These are phyloP conservation scores for Lepidium aucheri DNA, from an alignment of 345 rosid species.

Conservation along the genomic window DNA sequence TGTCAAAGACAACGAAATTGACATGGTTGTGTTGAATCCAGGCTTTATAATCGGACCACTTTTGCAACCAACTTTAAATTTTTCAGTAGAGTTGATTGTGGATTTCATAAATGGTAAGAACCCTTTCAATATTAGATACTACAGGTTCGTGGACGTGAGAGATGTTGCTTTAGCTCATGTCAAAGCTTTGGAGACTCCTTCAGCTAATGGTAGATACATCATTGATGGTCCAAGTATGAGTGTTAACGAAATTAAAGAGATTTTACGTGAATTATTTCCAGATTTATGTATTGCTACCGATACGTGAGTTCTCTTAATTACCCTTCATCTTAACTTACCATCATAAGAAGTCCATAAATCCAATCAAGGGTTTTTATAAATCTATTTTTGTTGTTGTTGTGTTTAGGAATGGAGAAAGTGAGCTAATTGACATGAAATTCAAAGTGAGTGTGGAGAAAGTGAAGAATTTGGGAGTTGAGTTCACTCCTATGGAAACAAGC, in stretches of 20 bases:
- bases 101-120: conserved; percentile 16
- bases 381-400: not conserved
- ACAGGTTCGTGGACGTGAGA: conserved; percentile 38
- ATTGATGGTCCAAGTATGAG: conserved; percentile 21
- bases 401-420: not conserved
- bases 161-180: conserved; percentile 47
- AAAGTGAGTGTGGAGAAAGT: conserved; percentile 13
- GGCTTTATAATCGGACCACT: conserved; percentile 31
- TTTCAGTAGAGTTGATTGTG: conserved; percentile 10
- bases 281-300: not conserved
- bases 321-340: not conserved
- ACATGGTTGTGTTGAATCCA: conserved; percentile 32
- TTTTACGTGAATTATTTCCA: not conserved
- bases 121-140: not conserved
- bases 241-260: not conserved
- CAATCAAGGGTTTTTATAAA: too few species aligned
- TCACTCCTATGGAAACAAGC: conserved; percentile 28
- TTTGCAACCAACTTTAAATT: conserved; percentile 28
- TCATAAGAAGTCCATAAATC: not conserved
- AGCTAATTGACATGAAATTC: not conserved
- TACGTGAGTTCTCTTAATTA: not conserved
- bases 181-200: conserved; percentile 35
- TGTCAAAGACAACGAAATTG: conserved; percentile 28
- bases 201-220: conserved; percentile 37
- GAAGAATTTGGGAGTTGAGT: conserved; percentile 27